Conservation (phyloP, 1,139 yeast species). For the Zygotorulaspora mrakii region DNA sequence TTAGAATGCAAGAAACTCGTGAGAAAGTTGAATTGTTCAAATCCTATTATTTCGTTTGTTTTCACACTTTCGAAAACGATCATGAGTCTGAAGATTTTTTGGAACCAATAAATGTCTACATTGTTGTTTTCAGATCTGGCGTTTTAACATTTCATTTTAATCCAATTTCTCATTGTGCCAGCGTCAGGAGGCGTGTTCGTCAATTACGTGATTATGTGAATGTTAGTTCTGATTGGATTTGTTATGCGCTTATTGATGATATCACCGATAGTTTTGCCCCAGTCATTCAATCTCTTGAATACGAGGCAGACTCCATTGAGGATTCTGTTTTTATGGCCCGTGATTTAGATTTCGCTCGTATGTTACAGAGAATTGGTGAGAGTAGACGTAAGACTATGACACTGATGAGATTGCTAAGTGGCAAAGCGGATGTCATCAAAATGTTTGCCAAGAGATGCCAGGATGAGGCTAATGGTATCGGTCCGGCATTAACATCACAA, state of each 20-base stretch:
- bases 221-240: constrained; percentile 89
- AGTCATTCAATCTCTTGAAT: constrained; percentile 77
- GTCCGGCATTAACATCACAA: constrained; percentile 39
- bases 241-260: constrained; percentile 90
- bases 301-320: constrained; percentile 89
- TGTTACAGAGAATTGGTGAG: constrained; percentile 82
- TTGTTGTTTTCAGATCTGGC: constrained; percentile 83
- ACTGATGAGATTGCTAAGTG: constrained; percentile 80
- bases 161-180: constrained; percentile 77
- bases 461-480: constrained; percentile 47
- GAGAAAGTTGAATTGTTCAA: constrained; percentile 78
- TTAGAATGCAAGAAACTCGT: constrained; percentile 78
- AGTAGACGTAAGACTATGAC: constrained; percentile 90
- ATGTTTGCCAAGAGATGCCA: constrained; percentile 97
- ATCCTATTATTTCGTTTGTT: constrained; percentile 73
- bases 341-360: constrained; percentile 61
- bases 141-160: constrained; percentile 81
- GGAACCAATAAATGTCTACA: constrained; percentile 83
- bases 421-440: constrained; percentile 94
- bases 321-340: constrained; percentile 70
- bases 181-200: constrained; percentile 86
- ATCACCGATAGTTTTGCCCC: constrained; percentile 94
- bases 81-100: constrained; percentile 73
- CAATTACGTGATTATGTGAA: constrained; percentile 84
- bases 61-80: constrained; percentile 77